Conservation (phyloP, 768 basidiomycete genomes). For the Agrocybe praecox region DNA sequence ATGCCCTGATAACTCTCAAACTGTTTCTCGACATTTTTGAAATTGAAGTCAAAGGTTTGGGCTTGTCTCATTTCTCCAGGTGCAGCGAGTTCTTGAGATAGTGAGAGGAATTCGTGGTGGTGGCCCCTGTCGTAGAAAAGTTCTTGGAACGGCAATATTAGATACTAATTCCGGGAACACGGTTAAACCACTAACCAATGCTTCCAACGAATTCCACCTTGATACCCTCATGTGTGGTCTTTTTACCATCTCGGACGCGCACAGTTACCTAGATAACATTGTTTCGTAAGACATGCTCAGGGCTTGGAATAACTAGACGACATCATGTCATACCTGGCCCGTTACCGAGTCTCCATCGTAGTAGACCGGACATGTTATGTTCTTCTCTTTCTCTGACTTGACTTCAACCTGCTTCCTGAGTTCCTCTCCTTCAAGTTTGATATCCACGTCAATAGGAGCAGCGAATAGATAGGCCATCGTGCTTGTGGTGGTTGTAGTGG, state of each 20-base stretch:
- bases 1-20: constrained; percentile 98
- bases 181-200: constrained; percentile 65
- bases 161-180: background rate
- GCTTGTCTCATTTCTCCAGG: constrained; percentile 98
- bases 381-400: constrained; percentile 88
- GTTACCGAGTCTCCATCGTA: constrained; percentile 93
- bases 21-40: constrained; percentile 99
- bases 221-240: constrained; percentile 92
- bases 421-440: constrained; percentile 88
- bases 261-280: constrained; percentile 64
- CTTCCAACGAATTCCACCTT: constrained; percentile 97
- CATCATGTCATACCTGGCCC: constrained; percentile 66
- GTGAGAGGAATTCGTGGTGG: constrained; percentile 95
- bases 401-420: constrained; percentile 86
- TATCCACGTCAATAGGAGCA: constrained; percentile 88
- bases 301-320: background rate
- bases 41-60: constrained; percentile 94
- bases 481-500: background rate
- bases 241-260: constrained; percentile 93
- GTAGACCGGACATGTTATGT: constrained; percentile 86
- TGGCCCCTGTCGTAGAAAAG: constrained; percentile 98
- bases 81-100: constrained; percentile 92
- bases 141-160: constrained; percentile 41
- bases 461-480: constrained; percentile 91
- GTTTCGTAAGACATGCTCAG: too few relatives aligned